These are phyloP conservation scores for Phalaenopsis hybrid DNA, from an alignment of 116 monocot species.

Conservation along the genomic window DNA sequence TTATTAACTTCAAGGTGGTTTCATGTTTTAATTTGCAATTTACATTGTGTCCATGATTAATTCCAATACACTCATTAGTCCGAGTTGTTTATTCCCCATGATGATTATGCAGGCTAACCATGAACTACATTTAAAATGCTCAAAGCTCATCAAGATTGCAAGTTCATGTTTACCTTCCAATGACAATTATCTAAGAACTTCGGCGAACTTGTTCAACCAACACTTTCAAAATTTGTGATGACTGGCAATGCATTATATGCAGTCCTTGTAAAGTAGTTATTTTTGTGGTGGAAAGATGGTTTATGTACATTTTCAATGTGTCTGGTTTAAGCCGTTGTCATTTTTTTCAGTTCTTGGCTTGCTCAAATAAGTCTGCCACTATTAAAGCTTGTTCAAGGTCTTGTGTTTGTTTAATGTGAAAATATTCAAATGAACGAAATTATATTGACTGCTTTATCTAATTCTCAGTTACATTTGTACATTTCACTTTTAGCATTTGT, in stretches of 20 bases:
- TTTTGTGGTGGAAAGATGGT: no score
- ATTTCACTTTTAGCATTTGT: background rate
- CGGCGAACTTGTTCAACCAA: background rate
- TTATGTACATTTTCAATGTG: no score
- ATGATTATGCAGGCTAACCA: background rate
- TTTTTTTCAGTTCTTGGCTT: background rate
- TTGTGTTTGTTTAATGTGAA: background rate
- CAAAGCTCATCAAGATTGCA: slow-evolving; percentile 1
- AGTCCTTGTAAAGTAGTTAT: no score
- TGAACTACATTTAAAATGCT: slow-evolving; percentile 3
- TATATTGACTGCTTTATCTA: no score
- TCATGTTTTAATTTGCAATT: background rate
- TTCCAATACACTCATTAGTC: background rate
- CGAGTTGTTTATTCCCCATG: background rate
- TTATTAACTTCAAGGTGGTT: slow-evolving; percentile 2
- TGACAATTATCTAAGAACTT: background rate
- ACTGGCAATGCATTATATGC: background rate
- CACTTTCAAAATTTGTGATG: background rate
- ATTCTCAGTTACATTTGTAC: background rate
- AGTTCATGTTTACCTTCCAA: background rate
- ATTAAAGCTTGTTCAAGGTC: background rate
- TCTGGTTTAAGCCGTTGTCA: background rate
- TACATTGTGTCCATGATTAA: background rate
- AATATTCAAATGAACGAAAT: background rate
- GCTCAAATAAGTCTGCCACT: background rate